Base-by-base conservation (phyloP, 805 yeast species). In the Myxozyma monticola region DNA sequence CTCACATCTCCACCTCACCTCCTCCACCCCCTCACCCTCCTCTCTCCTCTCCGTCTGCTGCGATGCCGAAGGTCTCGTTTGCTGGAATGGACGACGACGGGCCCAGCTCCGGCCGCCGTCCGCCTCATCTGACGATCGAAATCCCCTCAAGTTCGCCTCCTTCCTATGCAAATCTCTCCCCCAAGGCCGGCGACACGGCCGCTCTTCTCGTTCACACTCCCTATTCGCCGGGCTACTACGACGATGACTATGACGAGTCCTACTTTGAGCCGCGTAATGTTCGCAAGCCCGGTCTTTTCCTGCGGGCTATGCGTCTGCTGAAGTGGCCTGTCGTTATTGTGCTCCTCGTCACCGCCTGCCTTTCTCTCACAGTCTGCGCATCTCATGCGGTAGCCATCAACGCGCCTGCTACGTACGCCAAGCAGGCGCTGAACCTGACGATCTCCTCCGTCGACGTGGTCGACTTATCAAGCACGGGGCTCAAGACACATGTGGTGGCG, bases 81-180 rank as follows among this genome's bases (percentile, higher is more conserved):
- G 43, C 30, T 17, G 38, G 49, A 12, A 31, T 45, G 17, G 46
- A 44, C 37, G 37, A 30, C 39, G 26, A 31, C 37, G 30, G 36
- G 20, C 35, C 43, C 8, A 6, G 10, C 17, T 35, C 36, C 35
- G 20, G 36, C 17, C 10, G 18, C 17, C 43, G 43, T 26, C 31
- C 31, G 10, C 56, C 56, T 28, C 36, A 25, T 8, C 49, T 50
- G 28, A 2, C 33, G 26, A 42, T 48, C 46, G 51, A 45, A 20
- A 47, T 48, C 17, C 52, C 51, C 31, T n/a, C n/a, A n/a, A n/a
- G n/a, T n/a, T n/a, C n/a, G n/a, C 51, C 51, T 20, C 56, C 52
- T 12, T 45, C 52, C n/a, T 49, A 52, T 25, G 42, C 50, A n/a
- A 49, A 48, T 33, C 26, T n/a, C 18, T 42, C 56, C 28, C 43